phyloP scores from a whole-genome alignment of 208 protist species.

The Leptomonas pyrrhocoris region DNA sequence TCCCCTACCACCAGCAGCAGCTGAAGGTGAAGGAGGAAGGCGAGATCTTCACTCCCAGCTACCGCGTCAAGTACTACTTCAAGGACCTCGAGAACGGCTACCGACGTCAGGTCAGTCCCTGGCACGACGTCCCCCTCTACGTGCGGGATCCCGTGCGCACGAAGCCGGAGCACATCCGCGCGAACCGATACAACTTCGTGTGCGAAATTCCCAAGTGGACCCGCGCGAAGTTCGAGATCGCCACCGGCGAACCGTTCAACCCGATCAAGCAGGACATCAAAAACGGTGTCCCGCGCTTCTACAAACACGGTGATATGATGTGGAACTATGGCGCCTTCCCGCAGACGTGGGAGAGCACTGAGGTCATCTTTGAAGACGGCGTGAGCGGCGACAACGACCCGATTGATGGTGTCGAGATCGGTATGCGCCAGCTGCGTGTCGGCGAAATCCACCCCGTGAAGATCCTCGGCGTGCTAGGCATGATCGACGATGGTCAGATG shows the following conservation, averaged over 20 bases:
- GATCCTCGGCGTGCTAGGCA: constrained; percentile 91
- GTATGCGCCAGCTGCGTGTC: constrained; percentile 80
- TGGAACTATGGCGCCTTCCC: constrained; percentile 97
- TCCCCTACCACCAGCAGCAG: constrained; percentile 92
- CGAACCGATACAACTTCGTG: constrained; percentile 93
- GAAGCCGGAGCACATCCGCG: constrained; percentile 74
- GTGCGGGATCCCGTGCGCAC: constrained; percentile 89
- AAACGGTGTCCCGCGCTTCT: constrained; percentile 95
- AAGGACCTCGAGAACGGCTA: constrained; percentile 82
- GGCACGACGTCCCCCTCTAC: constrained; percentile 92
- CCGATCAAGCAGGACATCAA: constrained; percentile 97
- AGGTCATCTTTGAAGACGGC: constrained; percentile 82
- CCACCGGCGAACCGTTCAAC: constrained; percentile 93
- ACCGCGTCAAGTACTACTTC: constrained; percentile 92
- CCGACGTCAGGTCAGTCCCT: constrained; percentile 85
- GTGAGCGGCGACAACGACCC: constrained; percentile 93
- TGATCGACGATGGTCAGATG: constrained; percentile 96
- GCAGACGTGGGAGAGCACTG: constrained; percentile 96
- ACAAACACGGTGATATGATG: constrained; percentile 96
- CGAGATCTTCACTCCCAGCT: constrained; percentile 90
- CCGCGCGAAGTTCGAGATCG: constrained; percentile 96
- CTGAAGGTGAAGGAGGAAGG: constrained; percentile 81
- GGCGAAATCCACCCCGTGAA: constrained; percentile 87
- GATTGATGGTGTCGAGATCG: constrained; percentile 92
- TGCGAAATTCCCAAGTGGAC: constrained; percentile 96